Evolutionary conservation across 139 green algal species (phyloP), one percentile per base, ranked within the genome.

Genomic region (Tetradesmus lagerheimii): DNA sequence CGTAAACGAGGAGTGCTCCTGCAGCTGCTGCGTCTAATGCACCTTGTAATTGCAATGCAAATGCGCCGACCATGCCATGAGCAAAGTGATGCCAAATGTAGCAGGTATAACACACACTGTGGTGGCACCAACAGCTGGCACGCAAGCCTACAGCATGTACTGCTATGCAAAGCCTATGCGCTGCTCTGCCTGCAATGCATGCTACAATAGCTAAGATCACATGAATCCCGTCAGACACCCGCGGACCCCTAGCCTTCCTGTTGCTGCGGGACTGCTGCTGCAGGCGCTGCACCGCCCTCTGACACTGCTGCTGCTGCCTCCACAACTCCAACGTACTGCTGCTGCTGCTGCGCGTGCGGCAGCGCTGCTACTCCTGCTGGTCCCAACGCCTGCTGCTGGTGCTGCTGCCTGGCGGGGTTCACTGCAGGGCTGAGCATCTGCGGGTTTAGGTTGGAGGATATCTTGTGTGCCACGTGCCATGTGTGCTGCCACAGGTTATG

Each of bases 401-500:
- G 83, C 57, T 89, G 66, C 66, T 89, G 84, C 67, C 67, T 78
- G 6, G 84, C 84, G 27, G 71, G 71, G 71, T 83, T 83, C 15
- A 84, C 74, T 41, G 76, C 43, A 41, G 85, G 85, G 43, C 45
- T 83, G 4, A 89, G 85, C 85, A 89, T 81, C 77, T 90, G 77
- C 27, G 93, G 93, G 15, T 90, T 94, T 4, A 98, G 90, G 34
- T 89, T 89, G 5, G 96, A 93, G 1, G 93, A 93, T 14, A 97
- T 95, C 78, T 64, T 81, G 43, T 89, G 87, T 2, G 91, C 91
- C 27, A 89, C 79, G 66, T 90, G 86, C 94, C 95, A 98, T 38
- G 96, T 98, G 43, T 96, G 83, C 53, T 98, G 95, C 96, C 96
- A 98, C 76, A 98, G 88, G 91, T 91, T 95, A 34, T 57, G 85